Base-by-base conservation (phyloP, 108 stramenopile species). In the Cyclotella baltica region DNA sequence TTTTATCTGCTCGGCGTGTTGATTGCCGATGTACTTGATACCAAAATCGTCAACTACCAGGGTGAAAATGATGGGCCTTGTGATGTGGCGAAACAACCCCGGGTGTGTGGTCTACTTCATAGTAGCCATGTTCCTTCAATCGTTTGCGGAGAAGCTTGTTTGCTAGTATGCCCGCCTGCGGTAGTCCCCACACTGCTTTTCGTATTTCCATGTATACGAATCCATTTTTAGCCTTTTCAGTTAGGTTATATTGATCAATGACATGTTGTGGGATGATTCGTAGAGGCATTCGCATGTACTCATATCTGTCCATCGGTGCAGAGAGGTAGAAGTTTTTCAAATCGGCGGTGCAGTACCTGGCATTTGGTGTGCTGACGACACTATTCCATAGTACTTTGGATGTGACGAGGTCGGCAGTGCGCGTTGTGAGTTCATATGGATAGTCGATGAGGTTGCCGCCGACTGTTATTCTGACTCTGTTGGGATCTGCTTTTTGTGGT, bases 21-120 rank as follows among this genome's bases (percentile, higher is more conserved):
- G 40, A 29, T 76, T 53, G 37, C 52, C 31, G 2, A 33, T 28
- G 29, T 85, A 83, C 70, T 83, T 75, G 47, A 88, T 48, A 27
- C 78, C 85, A 67, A 88, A 88, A 68, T 59, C 85, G 40, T 85
- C 85, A 23, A 85, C 87, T 9, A 85, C 87, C 13, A 88, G 74
- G 4, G 82, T 64, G 55, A 83, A 87, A 2, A 9, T 18, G 28
- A 79, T 61, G 20, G 59, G 65, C 2, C 72, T 47, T 2, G 56
- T 29, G 23, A 34, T 34, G 37, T 88, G 81, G 3, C 33, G 27
- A 67, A 65, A 88, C 9, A 85, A 37, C n/a, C 20, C 86, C 86
- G 13, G 75, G 83, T 2, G 84, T 85, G 63, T 43, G 53, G 5
- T 16, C 48, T 10, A 36, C 27, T 53, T 50, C 65, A 37, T 53